Base-by-base conservation (phyloP, 2,329 filamentous ascomycete genomes). In the Zasmidium cellare region DNA sequence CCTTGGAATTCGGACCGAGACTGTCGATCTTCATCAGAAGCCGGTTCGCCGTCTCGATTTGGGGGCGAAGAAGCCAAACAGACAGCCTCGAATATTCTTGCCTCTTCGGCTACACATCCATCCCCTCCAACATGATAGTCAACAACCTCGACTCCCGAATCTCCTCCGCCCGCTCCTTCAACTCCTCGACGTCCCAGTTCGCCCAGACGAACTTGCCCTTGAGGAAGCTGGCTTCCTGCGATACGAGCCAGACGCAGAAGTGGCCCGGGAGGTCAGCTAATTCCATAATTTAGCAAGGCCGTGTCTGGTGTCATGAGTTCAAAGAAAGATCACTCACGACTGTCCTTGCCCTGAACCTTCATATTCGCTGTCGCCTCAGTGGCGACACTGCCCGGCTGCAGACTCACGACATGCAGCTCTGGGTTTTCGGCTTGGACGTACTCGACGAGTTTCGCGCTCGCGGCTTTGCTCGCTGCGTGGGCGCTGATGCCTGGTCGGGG, bases 211-310 rank as follows among this genome's bases (percentile, higher is more conserved):
- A 72, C 9, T 72, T 65, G 1, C 75, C 75, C 53, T 71, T 71
- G n/a, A 78, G 58, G 54, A 77, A 77, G 0, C 65, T 62, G 1
- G 73, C 74, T 61, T 79, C 74, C 2, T 69, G 59, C 18, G 67
- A 71, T 1, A 71, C 67, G 3, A 75, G 63, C 75, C 76, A 79
- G 25, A 35, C n/a, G 48, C 31, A 51, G n/a, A 23, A 50, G 23
- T n/a, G 12, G n/a, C 48, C 24, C 3, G 48, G 20, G 9, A 35
- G 25, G 19, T 28, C 28, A 9, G 25, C 24, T 38, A 51, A 19
- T 7, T 14, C 14, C 9, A 22, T 6, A 6, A 14, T 6, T 22
- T 6, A 47, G 18, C 19, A 50, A 11, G 20, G 23, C 16, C 41
- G 25, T 18, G 7, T 28, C 47, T 28, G 9, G 11, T 18, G 25